These are phyloP conservation scores for Spirogloea muscicola DNA, from an alignment of 139 green algal species.

Conservation along the genomic window DNA sequence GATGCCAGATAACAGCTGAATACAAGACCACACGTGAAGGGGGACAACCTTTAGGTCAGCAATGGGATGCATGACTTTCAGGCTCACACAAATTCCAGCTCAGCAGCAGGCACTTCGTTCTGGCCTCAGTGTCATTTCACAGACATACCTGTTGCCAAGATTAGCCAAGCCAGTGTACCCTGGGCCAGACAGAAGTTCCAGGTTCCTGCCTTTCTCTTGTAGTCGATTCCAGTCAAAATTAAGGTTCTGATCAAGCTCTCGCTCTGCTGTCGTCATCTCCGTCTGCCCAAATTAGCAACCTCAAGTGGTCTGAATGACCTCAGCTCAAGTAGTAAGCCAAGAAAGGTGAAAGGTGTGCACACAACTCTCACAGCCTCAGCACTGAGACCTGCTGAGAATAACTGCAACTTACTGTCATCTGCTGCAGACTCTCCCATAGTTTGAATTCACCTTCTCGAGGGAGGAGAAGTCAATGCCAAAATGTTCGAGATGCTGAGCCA, in stretches of 20 bases:
- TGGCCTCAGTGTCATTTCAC: neutral
- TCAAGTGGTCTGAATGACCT: neutral
- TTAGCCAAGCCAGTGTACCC: slow-evolving; percentile 87
- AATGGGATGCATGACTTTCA: neutral
- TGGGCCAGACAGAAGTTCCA: slow-evolving; percentile 71
- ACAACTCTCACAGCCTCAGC: too few species aligned
- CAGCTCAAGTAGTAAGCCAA: neutral
- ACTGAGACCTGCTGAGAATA: slow-evolving; percentile 3
- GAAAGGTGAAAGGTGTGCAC: too few species aligned
- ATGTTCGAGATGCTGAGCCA: slow-evolving; percentile 82
- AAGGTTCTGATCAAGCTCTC: slow-evolving; percentile 81
- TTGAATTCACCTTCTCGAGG: slow-evolving; percentile 76
- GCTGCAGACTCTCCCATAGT: neutral
- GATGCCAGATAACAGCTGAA: slow-evolving; percentile 55
- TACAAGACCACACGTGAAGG: slow-evolving; percentile 4
- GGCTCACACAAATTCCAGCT: neutral
- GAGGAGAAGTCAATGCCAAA: slow-evolving; percentile 98
- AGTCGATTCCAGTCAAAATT: slow-evolving; percentile 85
- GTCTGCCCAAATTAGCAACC: slow-evolving; percentile 56
- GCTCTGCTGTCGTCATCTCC: slow-evolving; percentile 94
- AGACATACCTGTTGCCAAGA: slow-evolving; percentile 79
- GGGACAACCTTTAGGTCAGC: neutral
- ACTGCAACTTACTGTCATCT: neutral
- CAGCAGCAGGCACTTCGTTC: neutral
- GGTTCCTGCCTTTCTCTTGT: slow-evolving; percentile 75